Conservation (phyloP, 257 asterid species). For the Henckelia pumila region DNA sequence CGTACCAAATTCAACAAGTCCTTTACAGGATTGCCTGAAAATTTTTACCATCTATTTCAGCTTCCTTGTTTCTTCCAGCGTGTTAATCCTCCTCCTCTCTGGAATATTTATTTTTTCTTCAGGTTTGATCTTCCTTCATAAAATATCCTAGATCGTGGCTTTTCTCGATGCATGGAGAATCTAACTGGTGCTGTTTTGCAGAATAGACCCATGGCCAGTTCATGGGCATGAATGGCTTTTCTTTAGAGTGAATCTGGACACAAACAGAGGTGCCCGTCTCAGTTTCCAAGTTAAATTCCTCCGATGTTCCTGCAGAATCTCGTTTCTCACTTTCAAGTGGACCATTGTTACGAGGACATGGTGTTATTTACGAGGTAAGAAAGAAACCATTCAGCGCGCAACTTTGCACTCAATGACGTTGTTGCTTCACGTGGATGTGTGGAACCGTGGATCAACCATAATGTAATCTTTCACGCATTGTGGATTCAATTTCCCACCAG, state of each 20-base stretch:
- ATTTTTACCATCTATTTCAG: not conserved
- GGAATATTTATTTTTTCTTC: not conserved
- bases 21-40: not conserved
- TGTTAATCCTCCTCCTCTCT: not conserved
- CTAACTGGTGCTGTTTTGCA: constrained; percentile 16
- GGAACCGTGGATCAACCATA: no score
- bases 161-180: constrained; percentile 4
- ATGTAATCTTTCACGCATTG: no score
- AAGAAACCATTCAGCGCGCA: no score
- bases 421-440: no score
- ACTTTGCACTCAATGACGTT: no score
- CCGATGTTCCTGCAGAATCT: not conserved
- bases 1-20: not conserved
- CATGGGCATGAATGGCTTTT: not conserved
- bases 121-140: not conserved
- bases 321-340: not conserved
- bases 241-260: no score
- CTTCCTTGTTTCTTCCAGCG: not conserved
- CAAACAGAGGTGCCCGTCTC: no score
- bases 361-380: no score
- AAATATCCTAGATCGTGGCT: not conserved
- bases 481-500: no score
- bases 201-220: constrained; percentile 8
- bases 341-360: no score
- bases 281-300: no score